Percentiles rank a stretch among this genome's conserved stretches.
Conservation (phyloP, 1,284 basidiomycete genomes). For the Austroboletus niveus region DNA sequence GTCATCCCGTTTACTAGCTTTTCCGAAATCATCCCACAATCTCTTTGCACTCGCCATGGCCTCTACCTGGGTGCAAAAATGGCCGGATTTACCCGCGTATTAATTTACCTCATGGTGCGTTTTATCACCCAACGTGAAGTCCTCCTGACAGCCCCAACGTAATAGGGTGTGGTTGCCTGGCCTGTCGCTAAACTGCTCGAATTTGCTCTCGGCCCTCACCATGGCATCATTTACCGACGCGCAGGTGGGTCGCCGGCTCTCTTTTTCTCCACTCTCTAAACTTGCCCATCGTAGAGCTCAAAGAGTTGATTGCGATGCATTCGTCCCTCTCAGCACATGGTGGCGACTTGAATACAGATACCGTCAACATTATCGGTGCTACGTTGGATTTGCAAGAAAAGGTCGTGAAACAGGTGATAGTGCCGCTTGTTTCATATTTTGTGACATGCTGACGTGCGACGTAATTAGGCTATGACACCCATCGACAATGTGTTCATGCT, state of each 20-base stretch:
- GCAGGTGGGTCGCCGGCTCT: slow-evolving; percentile 27
- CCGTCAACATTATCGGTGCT: slow-evolving; percentile 73
- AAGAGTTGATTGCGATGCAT: slow-evolving; percentile 74
- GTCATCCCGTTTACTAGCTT: slow-evolving; percentile 48
- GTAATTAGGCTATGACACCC: slow-evolving; percentile 30
- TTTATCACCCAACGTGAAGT: background rate
- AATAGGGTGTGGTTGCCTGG: slow-evolving; percentile 75
- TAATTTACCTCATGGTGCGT: slow-evolving; percentile 71
- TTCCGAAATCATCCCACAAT: slow-evolving; percentile 90
- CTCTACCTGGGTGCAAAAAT: slow-evolving; percentile 90
- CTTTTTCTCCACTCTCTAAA: background rate
- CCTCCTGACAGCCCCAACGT: background rate
- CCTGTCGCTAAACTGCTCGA: slow-evolving; percentile 75
- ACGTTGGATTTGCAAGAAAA: slow-evolving; percentile 75
- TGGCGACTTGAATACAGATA: slow-evolving; percentile 70
- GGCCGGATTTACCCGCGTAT: slow-evolving; percentile 69
- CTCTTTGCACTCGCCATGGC: slow-evolving; percentile 89
- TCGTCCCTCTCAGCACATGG: slow-evolving; percentile 53
- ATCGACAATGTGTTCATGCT: slow-evolving; percentile 49
- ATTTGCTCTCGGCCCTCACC: slow-evolving; percentile 58
- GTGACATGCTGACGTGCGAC: background rate
- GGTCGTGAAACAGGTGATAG: slow-evolving; percentile 47
- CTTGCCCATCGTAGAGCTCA: slow-evolving; percentile 45
- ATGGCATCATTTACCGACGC: slow-evolving; percentile 58
- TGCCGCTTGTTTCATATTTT: background rate